These are phyloP conservation scores for Triadica sebifera DNA, from an alignment of 345 rosid species.

Conservation along the genomic window DNA sequence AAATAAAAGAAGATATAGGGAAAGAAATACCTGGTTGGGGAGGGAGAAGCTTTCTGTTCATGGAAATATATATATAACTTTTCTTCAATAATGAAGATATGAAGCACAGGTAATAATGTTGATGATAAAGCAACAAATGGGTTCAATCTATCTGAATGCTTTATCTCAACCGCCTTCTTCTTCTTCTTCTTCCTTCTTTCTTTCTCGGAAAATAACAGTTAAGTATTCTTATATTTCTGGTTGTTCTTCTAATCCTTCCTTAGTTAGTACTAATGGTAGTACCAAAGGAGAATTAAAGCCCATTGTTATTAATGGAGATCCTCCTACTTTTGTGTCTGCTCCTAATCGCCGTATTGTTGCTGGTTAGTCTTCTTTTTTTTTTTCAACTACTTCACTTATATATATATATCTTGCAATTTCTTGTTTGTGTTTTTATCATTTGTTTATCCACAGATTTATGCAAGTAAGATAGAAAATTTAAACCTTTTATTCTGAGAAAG, in stretches of 20 bases:
- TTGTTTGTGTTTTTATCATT: not conserved
- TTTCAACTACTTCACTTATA: no score
- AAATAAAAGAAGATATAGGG: not conserved
- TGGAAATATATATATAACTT: not conserved
- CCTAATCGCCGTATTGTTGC: conserved; percentile 90
- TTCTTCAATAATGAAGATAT: not conserved
- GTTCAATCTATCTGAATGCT: conserved; percentile 61
- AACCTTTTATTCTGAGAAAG: no score
- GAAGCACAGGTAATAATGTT: not conserved
- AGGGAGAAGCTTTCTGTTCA: not conserved
- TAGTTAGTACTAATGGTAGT: conserved; percentile 14
- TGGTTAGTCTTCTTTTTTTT: conserved; percentile 37
- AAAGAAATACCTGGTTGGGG: not conserved
- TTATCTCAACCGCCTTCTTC: conserved; percentile 50
- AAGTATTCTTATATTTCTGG: conserved; percentile 21
- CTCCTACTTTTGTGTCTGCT: conserved; percentile 88
- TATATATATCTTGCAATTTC: no score
- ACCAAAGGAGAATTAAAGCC: conserved; percentile 47
- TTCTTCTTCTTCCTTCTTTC: not conserved
- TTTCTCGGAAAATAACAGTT: conserved; percentile 35
- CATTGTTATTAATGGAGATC: conserved; percentile 63
- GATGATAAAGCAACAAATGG: conserved; percentile 42
- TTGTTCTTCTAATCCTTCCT: conserved; percentile 23
- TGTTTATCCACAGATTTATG: not conserved
- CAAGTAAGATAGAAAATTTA: no score